Evolutionary conservation across 1,284 basidiomycete species (phyloP).

Genomic region (Cutaneotrichosporon arboriforme): DNA sequence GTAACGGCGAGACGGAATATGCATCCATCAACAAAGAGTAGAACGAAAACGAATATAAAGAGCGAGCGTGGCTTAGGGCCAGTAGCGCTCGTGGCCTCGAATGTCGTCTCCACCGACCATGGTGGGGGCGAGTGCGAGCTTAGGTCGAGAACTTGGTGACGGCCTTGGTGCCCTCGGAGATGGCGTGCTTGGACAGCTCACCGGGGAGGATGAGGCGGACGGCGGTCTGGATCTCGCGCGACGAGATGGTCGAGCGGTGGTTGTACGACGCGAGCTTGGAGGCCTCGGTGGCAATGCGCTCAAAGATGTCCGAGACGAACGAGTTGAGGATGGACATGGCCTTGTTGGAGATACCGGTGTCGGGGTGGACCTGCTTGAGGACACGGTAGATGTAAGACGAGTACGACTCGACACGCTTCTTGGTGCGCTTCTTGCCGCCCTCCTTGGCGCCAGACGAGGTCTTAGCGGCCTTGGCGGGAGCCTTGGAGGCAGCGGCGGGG

Average conservation of each 20-base stretch:
- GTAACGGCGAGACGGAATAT: background rate
- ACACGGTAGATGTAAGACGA: constrained; percentile 89
- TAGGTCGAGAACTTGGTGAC: constrained; percentile 54
- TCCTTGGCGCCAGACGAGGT: constrained; percentile 14
- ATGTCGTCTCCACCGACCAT: background rate
- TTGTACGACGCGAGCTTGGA: constrained; percentile 88
- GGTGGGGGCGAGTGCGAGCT: background rate
- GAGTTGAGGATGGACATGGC: constrained; percentile 93
- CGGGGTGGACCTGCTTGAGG: constrained; percentile 72
- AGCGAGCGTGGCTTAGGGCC: background rate
- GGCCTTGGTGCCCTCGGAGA: constrained; percentile 66
- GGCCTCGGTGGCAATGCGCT: constrained; percentile 87
- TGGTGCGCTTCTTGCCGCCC: constrained; percentile 59
- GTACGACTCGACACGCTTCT: constrained; percentile 85
- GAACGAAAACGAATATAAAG: constrained; percentile 15
- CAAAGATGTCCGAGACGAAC: constrained; percentile 89
- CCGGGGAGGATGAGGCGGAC: constrained; percentile 85
- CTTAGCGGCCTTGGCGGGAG: constrained; percentile 54
- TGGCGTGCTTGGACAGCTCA: constrained; percentile 74
- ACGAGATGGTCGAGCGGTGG: constrained; percentile 90
- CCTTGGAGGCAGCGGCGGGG: constrained; percentile 55
- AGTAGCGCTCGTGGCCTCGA: background rate
- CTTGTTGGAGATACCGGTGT: constrained; percentile 92
- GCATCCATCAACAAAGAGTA: constrained; percentile 15
- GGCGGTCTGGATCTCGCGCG: constrained; percentile 87